Evolutionary conservation across 352 stramenopile species (phyloP), one percentile per base, ranked within the genome.

Genomic region (Phytophthora pistaciae): DNA sequence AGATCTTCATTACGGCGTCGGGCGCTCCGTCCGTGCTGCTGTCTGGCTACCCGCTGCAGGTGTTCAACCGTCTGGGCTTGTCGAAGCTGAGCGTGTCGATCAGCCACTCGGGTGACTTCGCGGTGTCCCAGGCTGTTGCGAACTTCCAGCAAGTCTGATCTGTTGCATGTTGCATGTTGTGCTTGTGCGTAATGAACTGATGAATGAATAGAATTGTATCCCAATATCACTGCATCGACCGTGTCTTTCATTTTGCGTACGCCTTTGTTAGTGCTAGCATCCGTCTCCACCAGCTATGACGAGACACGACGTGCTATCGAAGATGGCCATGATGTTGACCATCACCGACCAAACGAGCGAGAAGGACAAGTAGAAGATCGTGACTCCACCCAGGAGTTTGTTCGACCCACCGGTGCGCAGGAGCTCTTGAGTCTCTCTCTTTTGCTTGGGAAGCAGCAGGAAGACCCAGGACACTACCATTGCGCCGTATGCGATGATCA

Each of bases 31-130:
- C 84, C 13, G 90, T 96, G 54, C 64, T 89, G 61, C 75, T 97
- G 18, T 90, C 90, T 18, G 91, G 91, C 54, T 80, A 90, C 70
- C 82, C 90, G 27, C 72, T 93, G 42, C 77, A 94, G 66, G 85
- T 94, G 13, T 95, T 94, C 72, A 86, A 94, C 67, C 85, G 84
- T 53, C 73, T 93, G 27, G 88, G 83, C 7, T 63, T 96, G 50
- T 81, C 74, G 31, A 91, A 85, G 57, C 73, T 96, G 60, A 92
- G 87, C 54, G 86, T 97, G 21, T 96, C 91, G 31, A 97, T 97
- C 79, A 95, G 88, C 71, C 91, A 97, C 76, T 96, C 91, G 55
- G 90, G 88, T 29, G 91, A 95, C 72, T 96, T 94, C 60, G 90
- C 91, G 42, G 89, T 96, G 29, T 85, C 91, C 29, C 91, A 97